A percentile compares a stretch with the other conserved stretches of the same genome.
phyloP scores from a whole-genome alignment of 768 basidiomycete species.

The Xerocomellus dryophilus region DNA sequence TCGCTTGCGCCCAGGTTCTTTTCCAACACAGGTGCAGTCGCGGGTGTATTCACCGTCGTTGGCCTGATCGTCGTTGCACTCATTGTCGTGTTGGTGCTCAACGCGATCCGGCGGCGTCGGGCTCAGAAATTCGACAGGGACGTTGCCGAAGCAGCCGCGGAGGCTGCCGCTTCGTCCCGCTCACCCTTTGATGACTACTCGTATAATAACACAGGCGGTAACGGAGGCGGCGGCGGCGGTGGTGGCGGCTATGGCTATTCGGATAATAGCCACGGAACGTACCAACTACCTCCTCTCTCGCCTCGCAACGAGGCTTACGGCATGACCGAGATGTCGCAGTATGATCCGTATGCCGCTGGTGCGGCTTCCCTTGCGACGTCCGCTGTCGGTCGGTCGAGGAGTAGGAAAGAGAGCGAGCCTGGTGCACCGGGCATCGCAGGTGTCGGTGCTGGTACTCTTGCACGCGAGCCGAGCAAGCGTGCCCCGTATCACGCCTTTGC shows the following conservation, averaged over 20 bases:
- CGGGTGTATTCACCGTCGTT: conserved; percentile 67
- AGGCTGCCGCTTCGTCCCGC: conserved; percentile 52
- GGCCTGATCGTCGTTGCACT: conserved; percentile 58
- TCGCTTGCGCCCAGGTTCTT: conserved; percentile 52
- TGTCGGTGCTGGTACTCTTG: conserved; percentile 33
- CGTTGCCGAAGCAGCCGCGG: conserved; percentile 66
- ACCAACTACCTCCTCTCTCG: conserved; percentile 43
- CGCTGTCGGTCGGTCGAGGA: conserved; percentile 22
- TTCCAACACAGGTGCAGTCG: conserved; percentile 67
- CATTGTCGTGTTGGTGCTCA: conserved; percentile 47
- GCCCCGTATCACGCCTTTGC: conserved; percentile 41
- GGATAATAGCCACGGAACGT: conserved; percentile 57
- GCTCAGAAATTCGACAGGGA: conserved; percentile 68
- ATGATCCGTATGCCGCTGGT: conserved; percentile 35
- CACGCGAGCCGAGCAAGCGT: conserved; percentile 27
- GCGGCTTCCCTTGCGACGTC: conserved; percentile 21
- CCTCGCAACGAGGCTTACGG: conserved; percentile 43
- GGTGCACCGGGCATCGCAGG: conserved; percentile 41
- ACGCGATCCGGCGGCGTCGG: conserved; percentile 58
- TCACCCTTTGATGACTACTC: conserved; percentile 52
- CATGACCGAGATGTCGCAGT: conserved; percentile 48
- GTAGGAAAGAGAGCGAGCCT: conserved; percentile 30
- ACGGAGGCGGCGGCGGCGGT: conserved; percentile 16
- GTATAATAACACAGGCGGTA: conserved; percentile 25
- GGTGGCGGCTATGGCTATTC: conserved; percentile 40